Conservation (phyloP, 306 rosid genomes). For the Abrus precatorius region DNA sequence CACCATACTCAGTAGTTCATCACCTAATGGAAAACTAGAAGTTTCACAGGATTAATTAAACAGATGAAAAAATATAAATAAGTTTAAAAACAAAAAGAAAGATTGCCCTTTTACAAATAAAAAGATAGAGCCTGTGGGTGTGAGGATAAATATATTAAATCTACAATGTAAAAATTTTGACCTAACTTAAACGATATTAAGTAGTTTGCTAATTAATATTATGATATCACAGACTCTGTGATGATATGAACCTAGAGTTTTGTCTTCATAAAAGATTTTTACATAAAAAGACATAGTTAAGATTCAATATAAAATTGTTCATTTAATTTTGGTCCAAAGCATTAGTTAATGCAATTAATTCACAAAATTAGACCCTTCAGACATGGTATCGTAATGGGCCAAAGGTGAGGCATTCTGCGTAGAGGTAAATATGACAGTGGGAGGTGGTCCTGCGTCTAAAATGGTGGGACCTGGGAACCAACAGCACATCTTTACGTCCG, state of each 20-base stretch:
- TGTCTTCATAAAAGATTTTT: neutral
- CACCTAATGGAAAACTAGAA: neutral
- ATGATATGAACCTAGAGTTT: neutral
- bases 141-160: neutral
- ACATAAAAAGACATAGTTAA: neutral
- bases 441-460: slow-evolving; percentile 9
- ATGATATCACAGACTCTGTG: neutral
- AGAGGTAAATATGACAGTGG: neutral
- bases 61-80: slow-evolving; percentile 1
- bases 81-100: neutral
- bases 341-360: neutral
- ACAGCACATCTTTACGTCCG: slow-evolving; percentile 2
- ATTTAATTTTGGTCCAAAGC: neutral
- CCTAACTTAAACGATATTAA: neutral
- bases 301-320: neutral
- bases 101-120: neutral
- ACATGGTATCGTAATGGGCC: neutral
- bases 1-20: neutral
- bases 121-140: neutral
- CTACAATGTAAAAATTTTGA: neutral
- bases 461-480: slow-evolving; percentile 22
- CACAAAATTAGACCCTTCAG: neutral
- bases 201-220: neutral
- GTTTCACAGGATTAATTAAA: neutral
- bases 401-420: neutral